phyloP scores from a whole-genome alignment of 192 early-diverging fungal species.

The Linderina pennispora region DNA sequence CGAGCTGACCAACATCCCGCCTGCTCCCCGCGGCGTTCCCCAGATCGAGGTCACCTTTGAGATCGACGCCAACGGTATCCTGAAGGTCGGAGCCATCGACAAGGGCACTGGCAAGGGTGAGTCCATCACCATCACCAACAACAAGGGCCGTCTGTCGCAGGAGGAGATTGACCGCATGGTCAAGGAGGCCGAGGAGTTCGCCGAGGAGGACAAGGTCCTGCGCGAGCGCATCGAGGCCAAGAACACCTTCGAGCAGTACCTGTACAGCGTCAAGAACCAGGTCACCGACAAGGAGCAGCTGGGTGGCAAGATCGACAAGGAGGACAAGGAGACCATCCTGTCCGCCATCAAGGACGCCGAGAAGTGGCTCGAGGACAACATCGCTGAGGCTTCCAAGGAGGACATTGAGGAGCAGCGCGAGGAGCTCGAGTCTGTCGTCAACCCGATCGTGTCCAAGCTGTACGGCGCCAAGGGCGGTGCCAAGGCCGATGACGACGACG shows the following conservation, averaged over 20 bases:
- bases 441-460: constrained; percentile 91
- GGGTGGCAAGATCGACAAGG: constrained; percentile 75
- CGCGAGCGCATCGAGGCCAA: constrained; percentile 87
- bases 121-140: constrained; percentile 95
- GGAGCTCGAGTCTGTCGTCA: constrained; percentile 89
- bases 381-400: constrained; percentile 82
- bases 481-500: constrained; percentile 56
- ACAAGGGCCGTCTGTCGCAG: constrained; percentile 90
- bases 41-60: constrained; percentile 98
- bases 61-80: constrained; percentile 90
- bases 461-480: constrained; percentile 58
- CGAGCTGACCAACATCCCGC: constrained; percentile 90
- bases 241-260: constrained; percentile 88
- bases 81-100: constrained; percentile 88
- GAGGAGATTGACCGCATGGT: constrained; percentile 99
- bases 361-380: constrained; percentile 85
- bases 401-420: constrained; percentile 95
- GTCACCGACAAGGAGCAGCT: constrained; percentile 77
- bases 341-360: constrained; percentile 72
- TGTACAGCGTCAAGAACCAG: constrained; percentile 86
- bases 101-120: constrained; percentile 97
- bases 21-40: constrained; percentile 91
- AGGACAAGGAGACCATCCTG: constrained; percentile 86
- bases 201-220: constrained; percentile 76
- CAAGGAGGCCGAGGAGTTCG: constrained; percentile 89